Evolutionary conservation across 352 stramenopile species (phyloP), one percentile per base, ranked within the genome.

Genomic region (Globisporangium heterothallicum): DNA sequence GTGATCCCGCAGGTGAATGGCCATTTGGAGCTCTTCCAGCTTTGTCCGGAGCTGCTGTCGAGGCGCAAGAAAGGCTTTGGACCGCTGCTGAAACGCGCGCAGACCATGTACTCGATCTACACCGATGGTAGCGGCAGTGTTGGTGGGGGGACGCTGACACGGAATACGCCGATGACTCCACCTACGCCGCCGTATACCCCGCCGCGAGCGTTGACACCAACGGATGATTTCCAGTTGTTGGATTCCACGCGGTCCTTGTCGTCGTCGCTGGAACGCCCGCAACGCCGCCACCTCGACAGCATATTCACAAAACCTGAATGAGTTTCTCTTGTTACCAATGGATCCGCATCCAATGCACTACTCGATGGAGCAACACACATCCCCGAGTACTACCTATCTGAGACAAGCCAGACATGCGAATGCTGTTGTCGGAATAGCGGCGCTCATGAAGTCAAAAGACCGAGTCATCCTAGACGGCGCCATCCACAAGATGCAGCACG

Each of bases 11-110:
- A 77, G 27, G 56, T 83, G 13, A 65, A 71, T 43, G 57, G 54
- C 0, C 57, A 71, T 26, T 47, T 83, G 2, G 64, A 83, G 26
- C 35, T 83, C 12, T 78, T 66, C 47, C 72, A 83, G 51, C 21
- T 83, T 19, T 42, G 70, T 10, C 69, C 69, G 3, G 56, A 66
- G 26, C 36, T 53, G 8, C 53, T 60, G 16, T 38, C 21, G 19
- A 60, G 49, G 53, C 44, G 53, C 19, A 60, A 49, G 53, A 53
- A 54, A 46, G 53, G 43, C 24, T 60, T 60, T 60, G 45, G 34
- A 25, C 47, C 53, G 46, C 51, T 58, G 24, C n/a, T 58, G 22
- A 51, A 51, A 42, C 52, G 52, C 30, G 44, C 42, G 16, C 42
- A 58, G 42, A 58, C 52, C 8, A 42, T 58, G 24, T 41, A 41